Base-by-base conservation (phyloP, 2,329 filamentous ascomycete genomes). In the Cercospora nicotianae region DNA sequence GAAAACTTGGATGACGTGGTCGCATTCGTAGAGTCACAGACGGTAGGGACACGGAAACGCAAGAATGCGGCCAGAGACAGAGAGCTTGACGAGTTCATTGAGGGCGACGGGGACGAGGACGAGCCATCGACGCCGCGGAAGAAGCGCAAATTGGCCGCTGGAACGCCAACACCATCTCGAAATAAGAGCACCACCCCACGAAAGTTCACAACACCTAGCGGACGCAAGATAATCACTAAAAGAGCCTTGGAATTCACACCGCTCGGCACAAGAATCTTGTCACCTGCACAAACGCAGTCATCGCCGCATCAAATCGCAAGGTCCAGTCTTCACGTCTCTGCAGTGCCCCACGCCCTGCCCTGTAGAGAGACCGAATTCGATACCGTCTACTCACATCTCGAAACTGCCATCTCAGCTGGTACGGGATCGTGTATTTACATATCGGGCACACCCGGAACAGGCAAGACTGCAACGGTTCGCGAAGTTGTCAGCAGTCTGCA, bases 401-500 rank as follows among this genome's bases (percentile, higher is more conserved):
- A 97, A 77, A 91, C 93, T 7, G 95, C 96, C 63, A 99, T 99
- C 76, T 91, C 91, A 13, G 94, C 97, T 72, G 95, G 94, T 18
- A 92, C 91, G 1, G 96, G 96, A 13, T 92, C 94, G 31, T 99
- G 96, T 79, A 98, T 99, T 77, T 99, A 99, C 81, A 99, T 99
- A 68, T 98, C 95, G 0, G 95, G 95, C n/a, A 98, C 94, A 0
- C 95, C 96, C 0, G 95, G 96, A 7, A 99, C 95, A 0, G 95
- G 95, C 31, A 99, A 99, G 80, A 99, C 95, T 1, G 95, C 95
- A 12, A 99, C 96, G 0, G 95, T 99, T 9, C 91, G 95, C 59
- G 95, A 99, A 80, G 95, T 98, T 1, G 91, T 99, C 16, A 89
- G 91, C 5, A 91, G 93, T 69, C 86, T 99, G 8, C 94, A 98